Conservation (phyloP, 2,329 filamentous ascomycete genomes). For the Hypoxylon rubiginosum region DNA sequence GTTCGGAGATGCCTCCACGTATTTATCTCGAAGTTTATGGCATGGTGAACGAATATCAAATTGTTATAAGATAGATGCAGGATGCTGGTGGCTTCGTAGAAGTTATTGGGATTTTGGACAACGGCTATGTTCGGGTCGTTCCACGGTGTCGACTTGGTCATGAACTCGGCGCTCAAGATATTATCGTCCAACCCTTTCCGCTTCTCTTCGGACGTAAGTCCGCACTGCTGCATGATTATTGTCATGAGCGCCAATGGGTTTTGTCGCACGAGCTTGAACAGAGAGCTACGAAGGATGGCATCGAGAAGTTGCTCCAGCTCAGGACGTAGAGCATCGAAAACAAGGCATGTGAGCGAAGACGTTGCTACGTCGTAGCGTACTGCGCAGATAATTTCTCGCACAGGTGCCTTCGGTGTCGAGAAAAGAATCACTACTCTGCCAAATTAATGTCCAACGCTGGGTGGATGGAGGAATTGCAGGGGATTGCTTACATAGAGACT, state of each 20-base stretch:
- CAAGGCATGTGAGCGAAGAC: constrained; percentile 2
- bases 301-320: neutral
- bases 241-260: neutral
- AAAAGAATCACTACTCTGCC: neutral
- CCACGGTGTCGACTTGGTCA: neutral
- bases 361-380: neutral
- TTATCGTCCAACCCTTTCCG: neutral
- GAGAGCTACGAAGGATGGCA: neutral
- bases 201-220: neutral
- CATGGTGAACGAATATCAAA: neutral
- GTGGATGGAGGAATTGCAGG: neutral
- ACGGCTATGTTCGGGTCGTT: neutral
- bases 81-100: neutral
- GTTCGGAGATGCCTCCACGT: neutral
- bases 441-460: neutral
- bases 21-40: neutral
- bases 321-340: neutral
- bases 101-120: neutral
- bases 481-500: neutral
- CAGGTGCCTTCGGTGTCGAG: constrained; percentile 1
- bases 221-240: neutral
- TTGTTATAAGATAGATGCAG: neutral
- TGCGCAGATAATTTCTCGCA: neutral
- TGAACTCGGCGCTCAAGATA: neutral
- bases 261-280: neutral